A percentile compares a stretch with the other conserved stretches of the same genome.
phyloP scores from a whole-genome alignment of 768 basidiomycete species.

The Pilatotrama ljubarskyi region DNA sequence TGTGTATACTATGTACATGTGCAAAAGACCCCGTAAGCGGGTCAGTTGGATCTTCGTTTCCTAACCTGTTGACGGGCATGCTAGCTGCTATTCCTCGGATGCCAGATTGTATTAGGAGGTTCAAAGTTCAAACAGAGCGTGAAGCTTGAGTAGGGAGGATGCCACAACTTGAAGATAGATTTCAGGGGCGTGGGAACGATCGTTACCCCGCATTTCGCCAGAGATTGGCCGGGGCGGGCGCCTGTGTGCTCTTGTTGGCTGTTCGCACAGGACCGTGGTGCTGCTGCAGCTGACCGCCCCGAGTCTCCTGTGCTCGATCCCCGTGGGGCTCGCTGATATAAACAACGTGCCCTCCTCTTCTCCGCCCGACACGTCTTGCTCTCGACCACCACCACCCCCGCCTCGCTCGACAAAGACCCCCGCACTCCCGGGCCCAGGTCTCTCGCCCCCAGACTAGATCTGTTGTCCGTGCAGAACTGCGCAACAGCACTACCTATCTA shows the following conservation, averaged over 20 bases:
- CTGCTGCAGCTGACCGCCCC: not conserved
- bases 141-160: no score
- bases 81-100: not conserved
- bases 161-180: no score
- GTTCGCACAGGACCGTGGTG: not conserved
- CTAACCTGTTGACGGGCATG: not conserved
- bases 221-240: not conserved
- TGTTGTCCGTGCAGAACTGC: not conserved
- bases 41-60: not conserved
- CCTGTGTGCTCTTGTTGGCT: constrained; percentile 6
- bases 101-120: not conserved
- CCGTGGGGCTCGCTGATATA: constrained; percentile 20
- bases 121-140: no score
- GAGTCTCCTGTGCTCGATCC: not conserved
- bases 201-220: constrained; percentile 18
- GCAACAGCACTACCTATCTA: not conserved
- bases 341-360: not conserved
- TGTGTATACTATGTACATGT: not conserved
- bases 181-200: constrained; percentile 9
- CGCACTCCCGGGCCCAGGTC: constrained; percentile 9
- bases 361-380: not conserved
- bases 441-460: constrained; percentile 2
- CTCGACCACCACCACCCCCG: not conserved
- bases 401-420: not conserved
- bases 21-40: not conserved